phyloP scores from a whole-genome alignment of 768 basidiomycete species.

The Lactifluus echinatus region DNA sequence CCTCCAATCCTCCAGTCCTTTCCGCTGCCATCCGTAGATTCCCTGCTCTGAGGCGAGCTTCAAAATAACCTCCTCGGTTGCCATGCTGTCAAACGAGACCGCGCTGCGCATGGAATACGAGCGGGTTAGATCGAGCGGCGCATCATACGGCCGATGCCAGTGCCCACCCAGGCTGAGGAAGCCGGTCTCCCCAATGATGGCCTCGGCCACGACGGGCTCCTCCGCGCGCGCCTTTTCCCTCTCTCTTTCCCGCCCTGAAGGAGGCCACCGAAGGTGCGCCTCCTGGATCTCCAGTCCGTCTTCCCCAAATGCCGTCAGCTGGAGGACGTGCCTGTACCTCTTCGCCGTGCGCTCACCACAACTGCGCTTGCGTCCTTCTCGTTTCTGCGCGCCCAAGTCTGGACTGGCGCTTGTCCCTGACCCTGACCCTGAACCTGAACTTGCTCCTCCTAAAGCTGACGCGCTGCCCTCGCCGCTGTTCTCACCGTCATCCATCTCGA shows the following conservation, averaged over 20 bases:
- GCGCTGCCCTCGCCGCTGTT: background rate
- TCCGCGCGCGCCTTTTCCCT: slow-evolving; percentile 42
- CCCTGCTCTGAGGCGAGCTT: slow-evolving; percentile 50
- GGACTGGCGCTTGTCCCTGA: no score
- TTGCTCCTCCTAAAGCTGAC: no score
- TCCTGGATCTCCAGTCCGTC: slow-evolving; percentile 72
- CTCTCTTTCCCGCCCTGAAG: slow-evolving; percentile 38
- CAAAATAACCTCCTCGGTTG: slow-evolving; percentile 41
- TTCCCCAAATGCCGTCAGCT: slow-evolving; percentile 61
- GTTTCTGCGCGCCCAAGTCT: no score
- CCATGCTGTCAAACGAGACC: slow-evolving; percentile 42
- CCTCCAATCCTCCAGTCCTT: slow-evolving; percentile 66
- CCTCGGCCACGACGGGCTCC: slow-evolving; percentile 43
- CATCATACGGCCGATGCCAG: slow-evolving; percentile 35
- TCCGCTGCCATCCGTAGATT: slow-evolving; percentile 71
- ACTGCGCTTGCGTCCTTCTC: no score
- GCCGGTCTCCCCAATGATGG: slow-evolving; percentile 56
- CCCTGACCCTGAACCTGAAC: no score
- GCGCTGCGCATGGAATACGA: slow-evolving; percentile 36
- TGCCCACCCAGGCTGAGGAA: slow-evolving; percentile 45
- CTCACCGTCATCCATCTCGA: background rate
- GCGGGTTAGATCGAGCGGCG: slow-evolving; percentile 31
- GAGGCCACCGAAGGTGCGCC: slow-evolving; percentile 38
- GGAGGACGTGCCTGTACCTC: slow-evolving; percentile 38
- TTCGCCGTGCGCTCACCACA: no score